Evolutionary conservation across 768 basidiomycete species (phyloP), one percentile per base, ranked within the genome.

Genomic region (Mycena kentingensis): DNA sequence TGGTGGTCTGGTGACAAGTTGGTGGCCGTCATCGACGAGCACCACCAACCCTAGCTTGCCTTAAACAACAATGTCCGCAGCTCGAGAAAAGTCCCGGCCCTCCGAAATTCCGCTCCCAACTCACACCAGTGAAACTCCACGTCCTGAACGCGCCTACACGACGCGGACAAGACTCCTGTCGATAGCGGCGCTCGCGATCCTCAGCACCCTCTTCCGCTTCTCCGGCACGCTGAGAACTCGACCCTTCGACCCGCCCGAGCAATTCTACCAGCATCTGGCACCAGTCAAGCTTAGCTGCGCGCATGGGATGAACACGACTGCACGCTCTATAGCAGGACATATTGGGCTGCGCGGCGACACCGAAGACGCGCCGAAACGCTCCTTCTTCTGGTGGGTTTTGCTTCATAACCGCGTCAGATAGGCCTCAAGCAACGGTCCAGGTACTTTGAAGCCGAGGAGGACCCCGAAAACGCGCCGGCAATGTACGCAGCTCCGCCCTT

Each of bases 361-460:
- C 7, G 22, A 31, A 21, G 27, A 35, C 16, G 11, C 28, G 18
- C 52, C 52, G 24, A 54, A 46, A 36, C 45, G 52, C 12, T 48
- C 46, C 26, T 54, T 54, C 37, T 54, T 54, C 29, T 54, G 52
- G 52, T 54, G 15, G 13, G 52, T 27, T n/a, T 12, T 4, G 8
- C 11, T 3, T 21, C 16, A 11, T 27, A 4, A 18, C 13, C 21
- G 16, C 3, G 10, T 24, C 11, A 34, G 5, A 5, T 19, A 15
- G 29, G 22, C 13, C 21, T 47, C n/a, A 46, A n/a, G 34, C 11
- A 31, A 19, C 2, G 24, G 5, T 44, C 19, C 25, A 54, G 52
- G 52, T 49, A 48, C 34, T 54, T 54, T 39, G 47, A 49, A 27
- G 52, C 52, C 2, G 52, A 54, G 44, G 44, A 54, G 18, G 35